Evolutionary conservation across 1,284 basidiomycete species (phyloP).

Genomic region (Exobasidium rhododendri): DNA sequence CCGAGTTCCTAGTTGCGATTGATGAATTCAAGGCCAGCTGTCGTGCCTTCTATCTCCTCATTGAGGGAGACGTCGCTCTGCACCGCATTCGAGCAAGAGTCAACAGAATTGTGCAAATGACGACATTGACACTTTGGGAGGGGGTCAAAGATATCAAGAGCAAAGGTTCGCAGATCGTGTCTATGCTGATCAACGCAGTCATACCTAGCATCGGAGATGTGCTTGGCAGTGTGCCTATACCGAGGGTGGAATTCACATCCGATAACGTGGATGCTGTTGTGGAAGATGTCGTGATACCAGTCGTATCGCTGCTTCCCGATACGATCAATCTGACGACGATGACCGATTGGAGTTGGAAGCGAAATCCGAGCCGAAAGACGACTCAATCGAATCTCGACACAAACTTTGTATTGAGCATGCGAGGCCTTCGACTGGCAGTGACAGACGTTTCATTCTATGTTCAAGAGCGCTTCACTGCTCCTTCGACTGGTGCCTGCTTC

Average conservation of each 20-base stretch:
- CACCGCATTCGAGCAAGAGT: not conserved
- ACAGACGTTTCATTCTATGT: conserved; percentile 14
- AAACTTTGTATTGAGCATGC: not conserved
- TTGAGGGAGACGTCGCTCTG: not conserved
- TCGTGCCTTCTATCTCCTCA: not conserved
- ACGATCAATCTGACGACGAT: not conserved
- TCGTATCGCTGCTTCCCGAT: conserved; percentile 13
- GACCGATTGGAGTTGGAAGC: conserved; percentile 4
- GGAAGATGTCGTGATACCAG: conserved; percentile 13
- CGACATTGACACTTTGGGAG: not conserved
- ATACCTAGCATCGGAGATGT: conserved; percentile 10
- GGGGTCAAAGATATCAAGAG: conserved; percentile 9
- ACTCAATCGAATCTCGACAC: conserved; percentile 4
- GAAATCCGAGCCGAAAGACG: not conserved
- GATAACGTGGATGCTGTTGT: conserved; percentile 17
- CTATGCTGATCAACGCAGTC: not conserved
- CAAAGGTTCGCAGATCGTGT: not conserved
- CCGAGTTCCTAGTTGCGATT: not conserved
- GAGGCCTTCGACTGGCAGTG: conserved; percentile 11
- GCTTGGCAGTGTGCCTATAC: conserved; percentile 13
- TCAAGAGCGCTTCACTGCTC: conserved; percentile 14
- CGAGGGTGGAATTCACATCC: conserved; percentile 16
- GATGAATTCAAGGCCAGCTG: not conserved
- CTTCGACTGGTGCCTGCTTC: not conserved
- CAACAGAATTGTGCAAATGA: not conserved